Base-by-base conservation (phyloP, 345 rosid species). In the Eucalyptus polybractea region DNA sequence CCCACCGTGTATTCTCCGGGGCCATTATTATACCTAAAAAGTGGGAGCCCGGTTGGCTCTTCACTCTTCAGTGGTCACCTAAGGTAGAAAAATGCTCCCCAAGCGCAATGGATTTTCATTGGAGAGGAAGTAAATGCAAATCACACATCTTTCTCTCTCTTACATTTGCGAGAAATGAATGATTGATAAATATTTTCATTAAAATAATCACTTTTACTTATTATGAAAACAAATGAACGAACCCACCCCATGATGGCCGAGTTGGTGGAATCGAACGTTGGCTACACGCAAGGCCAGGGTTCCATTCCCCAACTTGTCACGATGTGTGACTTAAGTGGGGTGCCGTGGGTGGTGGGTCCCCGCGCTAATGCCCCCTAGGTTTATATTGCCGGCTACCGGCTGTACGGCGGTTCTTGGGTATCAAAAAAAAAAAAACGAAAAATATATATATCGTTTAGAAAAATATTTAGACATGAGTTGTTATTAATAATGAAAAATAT, bases 341-440 rank as follows among this genome's bases (percentile, higher is more conserved):
- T 49, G 50, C 14, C 14, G 50, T 4, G 14, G 5, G 50, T 49
- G 50, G 5, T 49, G 13, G 14, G 14, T 49, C 5, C 5, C 5
- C 5, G 2, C 0, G 5, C 5, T 49, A 12, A 4, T 49, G 5
- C 2, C 50, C 13, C 13, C 0, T 3, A 10, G 4, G 4, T 47
- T 47, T 47, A 47, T 0, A 3, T 45, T 4, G 10, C 1, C 4
- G 10, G 1, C 4, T 3, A 45, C 47, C 11, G 3, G 47, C 47
- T 45, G 1, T 9, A 45, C 3, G 11, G 2, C 0, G 10, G 47
- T 45, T 45, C 1, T 1, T 9, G 0, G 4, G 11, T 45, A 45
- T 45, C 3, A 47, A 47, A 47, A 12, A 49, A 49, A 49, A 49
- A 49, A 49, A 49, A 65, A n/a, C 0, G 2, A 29, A 65, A 13